Evolutionary conservation across 495 filamentous ascomycete species (phyloP).

Genomic region (Paragyromitra xinjiangensis): DNA sequence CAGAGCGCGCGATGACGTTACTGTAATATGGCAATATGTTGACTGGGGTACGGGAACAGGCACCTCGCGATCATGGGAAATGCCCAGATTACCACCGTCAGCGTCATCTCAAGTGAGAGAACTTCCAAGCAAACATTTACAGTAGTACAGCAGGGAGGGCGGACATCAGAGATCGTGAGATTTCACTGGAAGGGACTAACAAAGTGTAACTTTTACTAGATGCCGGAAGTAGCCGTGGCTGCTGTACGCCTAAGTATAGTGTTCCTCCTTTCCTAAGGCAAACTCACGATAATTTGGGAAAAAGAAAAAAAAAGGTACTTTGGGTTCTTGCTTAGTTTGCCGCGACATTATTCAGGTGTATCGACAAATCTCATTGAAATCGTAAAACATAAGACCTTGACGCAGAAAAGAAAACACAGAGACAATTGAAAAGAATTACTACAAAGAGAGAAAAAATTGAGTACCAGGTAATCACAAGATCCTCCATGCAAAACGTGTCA

Average conservation of each 20-base stretch:
- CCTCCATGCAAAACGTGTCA: constrained; percentile 47
- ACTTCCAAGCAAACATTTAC: constrained; percentile 2
- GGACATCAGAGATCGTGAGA: constrained; percentile 9
- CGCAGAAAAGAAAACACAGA: constrained; percentile 30
- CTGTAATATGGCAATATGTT: constrained; percentile 19
- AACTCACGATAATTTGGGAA: constrained; percentile 11
- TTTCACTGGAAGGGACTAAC: not conserved
- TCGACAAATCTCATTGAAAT: constrained; percentile 49
- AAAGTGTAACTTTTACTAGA: constrained; percentile 18
- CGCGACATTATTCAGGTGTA: constrained; percentile 38
- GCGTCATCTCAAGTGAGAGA: constrained; percentile 36
- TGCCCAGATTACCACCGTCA: constrained; percentile 26
- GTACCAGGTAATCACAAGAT: constrained; percentile 54
- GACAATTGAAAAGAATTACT: constrained; percentile 30
- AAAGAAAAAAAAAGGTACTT: constrained; percentile 17
- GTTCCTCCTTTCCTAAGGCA: constrained; percentile 4
- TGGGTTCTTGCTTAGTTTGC: constrained; percentile 16
- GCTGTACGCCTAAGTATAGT: constrained; percentile 14
- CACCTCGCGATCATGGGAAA: constrained; percentile 16
- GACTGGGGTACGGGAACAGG: constrained; percentile 25
- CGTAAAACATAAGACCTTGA: constrained; percentile 33
- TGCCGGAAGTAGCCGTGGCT: constrained; percentile 1
- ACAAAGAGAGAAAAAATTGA: constrained; percentile 34
- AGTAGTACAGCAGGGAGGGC: not conserved
- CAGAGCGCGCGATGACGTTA: constrained; percentile 38